Evolutionary conservation across 2,329 filamentous ascomycete species (phyloP), one percentile per base, ranked within the genome.

Genomic region (Cercospora janseana): DNA sequence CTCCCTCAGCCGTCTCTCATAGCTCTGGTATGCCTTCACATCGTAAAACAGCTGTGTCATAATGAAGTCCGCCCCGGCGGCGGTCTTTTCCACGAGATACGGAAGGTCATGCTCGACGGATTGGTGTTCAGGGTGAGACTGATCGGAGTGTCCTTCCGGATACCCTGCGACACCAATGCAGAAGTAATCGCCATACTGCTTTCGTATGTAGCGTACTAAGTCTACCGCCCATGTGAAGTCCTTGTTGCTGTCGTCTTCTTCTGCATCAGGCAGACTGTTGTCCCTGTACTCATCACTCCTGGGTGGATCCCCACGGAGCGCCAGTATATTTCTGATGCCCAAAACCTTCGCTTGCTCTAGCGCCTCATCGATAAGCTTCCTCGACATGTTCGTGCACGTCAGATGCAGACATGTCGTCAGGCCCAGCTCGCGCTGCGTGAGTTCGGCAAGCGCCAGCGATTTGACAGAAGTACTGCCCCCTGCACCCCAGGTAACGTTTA

Each of bases 11-110:
- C 78, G 80, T 57, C 75, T 79, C 72, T 97, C 92, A 64, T 94
- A 97, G 26, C 75, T 75, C 48, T 84, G 79, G 66, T 94, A 98
- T 13, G 88, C 88, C 3, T 87, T 78, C 18, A 90, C 79, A 66
- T 97, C 90, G 69, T 95, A 98, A 71, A 96, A 97, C 6, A 98
- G 78, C 70, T 98, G 93, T 1, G 93, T 97, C 88, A 98, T 95
- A 70, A 98, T 87, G 66, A 98, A 98, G 71, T 97, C 91, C 43
- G 91, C 93, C 1, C 93, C 93, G 3, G 93, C 93, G 61, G 85
- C 78, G 1, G 86, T 86, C 77, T 98, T 98, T 60, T 95, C 90
- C 8, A 95, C 81, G 46, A 98, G 76, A 63, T 87, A 95, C 0
- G 91, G 88, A 52, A 98, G 72, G 70, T 98, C 93, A 46, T 75